Percentiles rank a stretch among this genome's conserved stretches.
Conservation (phyloP, 2,329 filamentous ascomycete species). For the Epichloe sp. region DNA sequence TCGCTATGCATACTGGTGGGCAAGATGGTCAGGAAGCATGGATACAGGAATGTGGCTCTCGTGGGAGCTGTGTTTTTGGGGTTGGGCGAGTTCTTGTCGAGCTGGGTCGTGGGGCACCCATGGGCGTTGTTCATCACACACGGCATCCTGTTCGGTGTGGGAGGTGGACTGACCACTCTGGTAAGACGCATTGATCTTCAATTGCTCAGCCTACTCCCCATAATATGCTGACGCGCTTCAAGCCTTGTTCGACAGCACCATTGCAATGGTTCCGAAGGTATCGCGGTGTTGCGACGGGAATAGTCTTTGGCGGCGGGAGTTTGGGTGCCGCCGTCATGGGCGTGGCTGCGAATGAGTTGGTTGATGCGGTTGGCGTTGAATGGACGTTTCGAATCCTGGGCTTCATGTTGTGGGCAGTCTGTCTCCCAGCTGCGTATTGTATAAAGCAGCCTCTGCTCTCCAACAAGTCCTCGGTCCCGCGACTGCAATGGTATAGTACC, state of each 20-base stretch:
- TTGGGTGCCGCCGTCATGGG: conserved; percentile 16
- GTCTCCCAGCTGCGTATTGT: conserved; percentile 15
- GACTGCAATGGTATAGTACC: conserved; percentile 13
- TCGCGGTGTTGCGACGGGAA: conserved; percentile 15
- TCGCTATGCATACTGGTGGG: conserved; percentile 15
- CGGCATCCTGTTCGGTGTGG: conserved; percentile 15
- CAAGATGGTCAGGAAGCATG: conserved; percentile 11
- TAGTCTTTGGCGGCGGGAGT: conserved; percentile 16
- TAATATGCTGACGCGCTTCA: neutral
- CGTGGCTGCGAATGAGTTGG: conserved; percentile 12
- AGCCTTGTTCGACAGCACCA: conserved; percentile 16
- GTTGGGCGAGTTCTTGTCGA: conserved; percentile 15
- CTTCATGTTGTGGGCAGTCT: conserved; percentile 15
- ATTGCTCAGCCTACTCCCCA: neutral
- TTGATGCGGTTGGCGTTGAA: conserved; percentile 11
- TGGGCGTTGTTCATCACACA: conserved; percentile 15
- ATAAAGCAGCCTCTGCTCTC: conserved; percentile 8
- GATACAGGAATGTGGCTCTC: conserved; percentile 12
- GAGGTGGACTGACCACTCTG: conserved; percentile 14
- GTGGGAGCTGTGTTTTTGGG: conserved; percentile 13
- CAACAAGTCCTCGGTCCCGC: conserved; percentile 5
- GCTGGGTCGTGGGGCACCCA: conserved; percentile 12
- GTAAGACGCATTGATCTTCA: conserved; percentile 5
- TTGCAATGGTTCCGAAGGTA: conserved; percentile 14
- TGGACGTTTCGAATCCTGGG: conserved; percentile 17